Evolutionary conservation across 805 yeast species (phyloP).

Genomic region (Nakazawaea holstii): DNA sequence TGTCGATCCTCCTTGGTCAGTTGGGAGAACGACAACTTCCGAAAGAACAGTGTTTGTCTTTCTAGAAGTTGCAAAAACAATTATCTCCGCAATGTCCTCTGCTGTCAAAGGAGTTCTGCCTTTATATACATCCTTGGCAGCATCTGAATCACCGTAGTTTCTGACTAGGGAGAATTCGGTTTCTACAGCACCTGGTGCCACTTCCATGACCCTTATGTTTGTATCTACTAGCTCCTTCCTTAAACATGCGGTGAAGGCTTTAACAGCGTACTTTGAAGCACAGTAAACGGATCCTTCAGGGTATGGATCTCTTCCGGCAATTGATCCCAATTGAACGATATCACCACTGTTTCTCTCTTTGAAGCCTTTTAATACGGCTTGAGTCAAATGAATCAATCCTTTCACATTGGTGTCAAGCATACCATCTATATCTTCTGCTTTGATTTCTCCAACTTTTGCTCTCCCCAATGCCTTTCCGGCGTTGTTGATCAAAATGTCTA

Average conservation of each 20-base stretch:
- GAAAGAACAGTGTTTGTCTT: constrained; percentile 70
- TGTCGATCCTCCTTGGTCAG: constrained; percentile 76
- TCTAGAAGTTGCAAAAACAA: constrained; percentile 63
- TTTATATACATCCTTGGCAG: constrained; percentile 60
- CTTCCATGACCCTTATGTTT: constrained; percentile 61
- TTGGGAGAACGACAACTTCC: constrained; percentile 78
- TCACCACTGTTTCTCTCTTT: constrained; percentile 67
- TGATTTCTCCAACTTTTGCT: constrained; percentile 69
- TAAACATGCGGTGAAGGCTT: constrained; percentile 64
- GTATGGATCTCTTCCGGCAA: constrained; percentile 76
- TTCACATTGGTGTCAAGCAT: constrained; percentile 87
- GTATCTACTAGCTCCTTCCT: constrained; percentile 50
- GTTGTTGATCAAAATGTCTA: constrained; percentile 66
- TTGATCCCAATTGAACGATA: constrained; percentile 69
- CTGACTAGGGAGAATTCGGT: constrained; percentile 68
- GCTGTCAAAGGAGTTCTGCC: constrained; percentile 69
- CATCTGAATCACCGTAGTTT: constrained; percentile 54
- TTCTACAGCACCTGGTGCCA: constrained; percentile 77
- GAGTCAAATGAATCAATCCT: constrained; percentile 81
- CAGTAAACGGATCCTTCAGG: constrained; percentile 79
- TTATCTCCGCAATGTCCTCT: constrained; percentile 70
- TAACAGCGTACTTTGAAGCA: constrained; percentile 68
- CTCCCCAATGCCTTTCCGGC: constrained; percentile 81
- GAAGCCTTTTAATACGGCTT: constrained; percentile 68
- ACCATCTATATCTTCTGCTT: constrained; percentile 55